phyloP scores from a whole-genome alignment of 345 rosid genomes.

The Crucihimalaya himalaica region DNA sequence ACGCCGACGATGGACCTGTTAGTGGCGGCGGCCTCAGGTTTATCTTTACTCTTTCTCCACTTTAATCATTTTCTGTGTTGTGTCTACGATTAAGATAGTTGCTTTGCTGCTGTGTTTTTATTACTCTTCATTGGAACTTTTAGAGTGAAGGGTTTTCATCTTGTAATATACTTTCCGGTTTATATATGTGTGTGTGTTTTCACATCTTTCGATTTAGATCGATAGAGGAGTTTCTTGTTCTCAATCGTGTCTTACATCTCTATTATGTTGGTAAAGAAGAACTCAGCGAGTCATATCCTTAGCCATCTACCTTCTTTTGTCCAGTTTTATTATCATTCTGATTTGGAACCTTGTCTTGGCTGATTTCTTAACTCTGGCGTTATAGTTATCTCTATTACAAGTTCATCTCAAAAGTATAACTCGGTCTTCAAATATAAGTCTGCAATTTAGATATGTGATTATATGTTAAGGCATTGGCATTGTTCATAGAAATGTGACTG shows the following conservation, averaged over 20 bases:
- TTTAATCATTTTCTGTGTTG: background rate
- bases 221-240: background rate
- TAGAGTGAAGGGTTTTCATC: background rate
- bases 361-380: background rate
- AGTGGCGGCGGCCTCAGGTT: slow-evolving; percentile 98
- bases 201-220: background rate
- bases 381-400: background rate
- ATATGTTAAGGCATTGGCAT: slow-evolving; percentile 1
- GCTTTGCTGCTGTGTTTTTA: too few relatives aligned
- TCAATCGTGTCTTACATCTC: background rate
- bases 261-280: background rate
- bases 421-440: background rate
- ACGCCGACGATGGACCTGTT: slow-evolving; percentile 75
- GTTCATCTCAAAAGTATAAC: background rate
- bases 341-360: background rate
- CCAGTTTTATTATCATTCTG: background rate
- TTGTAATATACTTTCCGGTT: background rate
- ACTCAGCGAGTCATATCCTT: background rate
- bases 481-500: background rate
- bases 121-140: background rate
- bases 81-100: background rate
- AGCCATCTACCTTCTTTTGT: background rate
- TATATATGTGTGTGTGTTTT: background rate
- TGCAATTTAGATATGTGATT: slow-evolving; percentile 6
- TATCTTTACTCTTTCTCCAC: background rate